Evolutionary conservation across 202 grass and related monocot genomes (phyloP).

Genomic region (Dendrocalamus latiflorus): DNA sequence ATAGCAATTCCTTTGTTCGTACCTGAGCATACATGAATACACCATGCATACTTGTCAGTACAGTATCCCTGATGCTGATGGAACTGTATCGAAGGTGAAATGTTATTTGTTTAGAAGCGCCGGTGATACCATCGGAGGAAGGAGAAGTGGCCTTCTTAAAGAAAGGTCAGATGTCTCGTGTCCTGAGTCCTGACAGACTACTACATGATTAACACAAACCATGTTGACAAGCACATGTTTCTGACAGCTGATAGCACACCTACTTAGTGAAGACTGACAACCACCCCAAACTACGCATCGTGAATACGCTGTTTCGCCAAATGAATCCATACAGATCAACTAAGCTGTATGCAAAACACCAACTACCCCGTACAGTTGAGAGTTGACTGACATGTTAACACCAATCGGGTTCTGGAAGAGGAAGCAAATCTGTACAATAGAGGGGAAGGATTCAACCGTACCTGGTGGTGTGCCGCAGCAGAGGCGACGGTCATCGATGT

Average conservation of each 20-base stretch:
- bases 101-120: neutral
- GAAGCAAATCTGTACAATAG: neutral
- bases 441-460: constrained; percentile 22
- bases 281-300: constrained; percentile 16
- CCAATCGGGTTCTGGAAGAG: neutral
- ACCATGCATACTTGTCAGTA: neutral
- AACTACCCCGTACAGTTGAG: neutral
- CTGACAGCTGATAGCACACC: constrained; percentile 34
- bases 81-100: constrained; percentile 14
- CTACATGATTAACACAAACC: constrained; percentile 19
- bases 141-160: neutral
- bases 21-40: neutral
- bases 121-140: constrained; percentile 1
- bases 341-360: neutral
- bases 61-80: neutral
- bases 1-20: neutral
- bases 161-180: constrained; percentile 30
- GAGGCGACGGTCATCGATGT: constrained; percentile 68
- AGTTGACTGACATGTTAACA: neutral
- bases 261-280: constrained; percentile 46
- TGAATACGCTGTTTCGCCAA: neutral
- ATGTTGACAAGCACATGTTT: constrained; percentile 48
- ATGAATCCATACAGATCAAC: constrained; percentile 25
- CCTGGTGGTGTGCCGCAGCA: constrained; percentile 76
- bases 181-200: constrained; percentile 26